Evolutionary conservation across 2,329 filamentous ascomycete genomes (phyloP).

Genomic region (Colletotrichum brevisporum): DNA sequence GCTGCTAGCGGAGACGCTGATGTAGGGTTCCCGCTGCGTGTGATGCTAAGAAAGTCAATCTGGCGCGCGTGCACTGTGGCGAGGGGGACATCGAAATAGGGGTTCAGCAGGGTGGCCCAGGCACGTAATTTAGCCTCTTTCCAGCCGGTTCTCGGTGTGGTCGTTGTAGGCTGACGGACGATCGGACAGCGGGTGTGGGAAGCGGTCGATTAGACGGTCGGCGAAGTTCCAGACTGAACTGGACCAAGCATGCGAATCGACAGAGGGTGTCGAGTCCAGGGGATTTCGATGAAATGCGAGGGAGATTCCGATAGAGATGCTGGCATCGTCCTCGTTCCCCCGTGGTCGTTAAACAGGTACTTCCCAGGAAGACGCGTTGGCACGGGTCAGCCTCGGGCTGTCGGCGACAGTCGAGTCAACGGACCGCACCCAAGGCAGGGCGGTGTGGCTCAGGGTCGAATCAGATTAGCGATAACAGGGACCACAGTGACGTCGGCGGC

Average conservation of each 20-base stretch:
- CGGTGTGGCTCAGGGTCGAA: conserved; percentile 30
- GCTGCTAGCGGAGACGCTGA: conserved; percentile 8
- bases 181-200: conserved; percentile 5
- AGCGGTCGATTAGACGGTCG: conserved; percentile 17
- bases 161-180: neutral
- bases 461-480: conserved; percentile 16
- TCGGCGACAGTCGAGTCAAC: conserved; percentile 27
- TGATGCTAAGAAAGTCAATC: conserved; percentile 28
- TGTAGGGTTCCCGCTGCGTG: conserved; percentile 11
- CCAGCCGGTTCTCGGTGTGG: conserved; percentile 9
- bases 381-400: conserved; percentile 21
- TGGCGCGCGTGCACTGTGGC: conserved; percentile 9
- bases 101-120: conserved; percentile 13
- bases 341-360: conserved; percentile 16
- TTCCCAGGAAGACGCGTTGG: neutral
- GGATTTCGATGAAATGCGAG: conserved; percentile 7
- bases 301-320: conserved; percentile 14
- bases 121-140: neutral
- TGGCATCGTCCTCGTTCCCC: conserved; percentile 32
- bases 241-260: conserved; percentile 2
- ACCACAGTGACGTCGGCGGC: conserved; percentile 37
- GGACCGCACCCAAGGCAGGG: conserved; percentile 4
- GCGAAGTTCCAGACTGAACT: conserved; percentile 31
- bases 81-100: conserved; percentile 10
- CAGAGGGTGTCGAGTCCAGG: neutral